phyloP scores from a whole-genome alignment of 371 early-diverging fungal genomes.

The Haplosporangium sp. region DNA sequence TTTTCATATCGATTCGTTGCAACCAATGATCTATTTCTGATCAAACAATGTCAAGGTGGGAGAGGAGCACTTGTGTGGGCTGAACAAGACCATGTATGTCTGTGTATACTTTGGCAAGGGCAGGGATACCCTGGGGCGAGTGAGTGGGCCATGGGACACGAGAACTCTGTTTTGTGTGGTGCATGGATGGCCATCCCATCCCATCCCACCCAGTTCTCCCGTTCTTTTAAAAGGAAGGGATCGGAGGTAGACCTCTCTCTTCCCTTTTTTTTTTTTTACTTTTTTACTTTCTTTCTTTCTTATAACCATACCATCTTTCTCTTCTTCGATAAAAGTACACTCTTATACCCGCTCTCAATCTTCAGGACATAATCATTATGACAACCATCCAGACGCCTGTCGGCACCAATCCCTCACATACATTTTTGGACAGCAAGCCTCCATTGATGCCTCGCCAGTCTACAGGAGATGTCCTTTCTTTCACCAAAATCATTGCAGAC shows the following conservation, averaged over 20 bases:
- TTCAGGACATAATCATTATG: slow-evolving; percentile 5
- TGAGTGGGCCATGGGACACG: no score
- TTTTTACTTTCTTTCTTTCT: neutral
- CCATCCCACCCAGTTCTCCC: neutral
- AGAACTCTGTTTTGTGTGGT: neutral
- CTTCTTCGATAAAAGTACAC: neutral
- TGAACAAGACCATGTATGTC: no score
- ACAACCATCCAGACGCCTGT: slow-evolving; percentile 14
- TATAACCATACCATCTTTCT: neutral
- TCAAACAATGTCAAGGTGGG: no score
- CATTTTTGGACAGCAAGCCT: slow-evolving; percentile 40
- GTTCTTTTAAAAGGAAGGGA: neutral
- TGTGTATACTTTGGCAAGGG: no score
- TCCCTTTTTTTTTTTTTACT: neutral
- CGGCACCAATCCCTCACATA: slow-evolving; percentile 20
- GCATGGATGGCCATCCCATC: neutral
- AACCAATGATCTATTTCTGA: no score
- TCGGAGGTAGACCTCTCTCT: neutral
- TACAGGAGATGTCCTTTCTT: slow-evolving; percentile 42
- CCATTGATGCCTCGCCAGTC: slow-evolving; percentile 50
- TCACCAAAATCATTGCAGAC: slow-evolving; percentile 45
- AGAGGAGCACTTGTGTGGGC: no score
- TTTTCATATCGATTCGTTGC: no score
- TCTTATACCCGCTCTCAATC: slow-evolving; percentile 1
- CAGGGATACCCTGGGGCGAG: no score